A percentile compares a stretch with the other conserved stretches of the same genome.
Evolutionary conservation across 768 basidiomycete species (phyloP).

Genomic region (Suillus ampliporus): DNA sequence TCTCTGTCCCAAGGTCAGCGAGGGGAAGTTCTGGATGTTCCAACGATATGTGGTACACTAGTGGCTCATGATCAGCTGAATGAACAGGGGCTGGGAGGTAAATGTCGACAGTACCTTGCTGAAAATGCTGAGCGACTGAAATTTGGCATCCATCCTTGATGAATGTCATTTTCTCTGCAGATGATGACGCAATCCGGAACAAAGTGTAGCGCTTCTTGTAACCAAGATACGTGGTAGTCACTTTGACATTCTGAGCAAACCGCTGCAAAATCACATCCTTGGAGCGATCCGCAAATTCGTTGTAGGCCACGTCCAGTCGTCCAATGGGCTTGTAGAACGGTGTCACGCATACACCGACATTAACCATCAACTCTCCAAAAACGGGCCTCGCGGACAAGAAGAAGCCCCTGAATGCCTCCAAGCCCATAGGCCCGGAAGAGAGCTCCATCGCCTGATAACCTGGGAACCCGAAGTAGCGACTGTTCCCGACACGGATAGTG

Average conservation of each 20-base stretch:
- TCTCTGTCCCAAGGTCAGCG: neutral
- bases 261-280: constrained; percentile 48
- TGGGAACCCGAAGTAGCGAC: constrained; percentile 47
- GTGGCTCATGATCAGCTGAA: neutral
- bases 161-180: constrained; percentile 54
- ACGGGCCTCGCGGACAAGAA: constrained; percentile 48
- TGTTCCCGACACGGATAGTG: constrained; percentile 47
- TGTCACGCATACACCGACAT: constrained; percentile 50
- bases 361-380: constrained; percentile 47
- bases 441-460: neutral
- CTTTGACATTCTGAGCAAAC: constrained; percentile 59
- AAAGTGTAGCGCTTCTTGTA: constrained; percentile 37
- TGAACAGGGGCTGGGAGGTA: neutral
- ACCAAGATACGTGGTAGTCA: constrained; percentile 60
- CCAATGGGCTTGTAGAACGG: constrained; percentile 47
- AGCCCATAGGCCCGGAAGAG: constrained; percentile 35
- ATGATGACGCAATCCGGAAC: neutral
- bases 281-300: constrained; percentile 25
- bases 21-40: neutral
- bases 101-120: neutral
- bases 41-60: neutral
- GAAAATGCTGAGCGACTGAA: neutral
- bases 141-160: neutral
- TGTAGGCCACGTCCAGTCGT: neutral
- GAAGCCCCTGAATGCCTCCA: constrained; percentile 47